These are phyloP conservation scores for Yamadazyma atmosphaerica DNA, from an alignment of 1,139 yeast species.

Conservation along the genomic window DNA sequence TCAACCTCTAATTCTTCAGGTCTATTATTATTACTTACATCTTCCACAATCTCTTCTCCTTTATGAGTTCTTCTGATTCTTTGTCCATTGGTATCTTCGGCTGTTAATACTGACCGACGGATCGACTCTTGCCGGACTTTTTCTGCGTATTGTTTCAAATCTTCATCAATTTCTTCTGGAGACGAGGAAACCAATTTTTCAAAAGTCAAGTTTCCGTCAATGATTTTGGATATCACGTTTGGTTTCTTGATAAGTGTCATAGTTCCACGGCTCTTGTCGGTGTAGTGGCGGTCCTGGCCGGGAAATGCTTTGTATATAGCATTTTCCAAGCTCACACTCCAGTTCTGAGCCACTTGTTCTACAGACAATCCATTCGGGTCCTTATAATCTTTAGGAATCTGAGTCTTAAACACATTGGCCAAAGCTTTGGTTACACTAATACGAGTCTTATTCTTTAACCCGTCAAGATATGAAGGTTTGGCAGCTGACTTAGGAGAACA, in stretches of 20 bases:
- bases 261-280: constrained; percentile 44
- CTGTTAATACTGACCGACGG: constrained; percentile 61
- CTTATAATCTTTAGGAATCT: constrained; percentile 39
- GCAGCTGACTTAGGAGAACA: constrained; percentile 24
- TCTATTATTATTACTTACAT: constrained; percentile 27
- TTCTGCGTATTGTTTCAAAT: constrained; percentile 67
- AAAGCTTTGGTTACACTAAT: constrained; percentile 41
- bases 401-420: constrained; percentile 37
- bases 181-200: constrained; percentile 30
- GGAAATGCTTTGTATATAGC: constrained; percentile 31
- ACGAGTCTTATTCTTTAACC: constrained; percentile 33
- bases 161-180: constrained; percentile 58
- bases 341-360: constrained; percentile 30
- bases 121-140: constrained; percentile 70
- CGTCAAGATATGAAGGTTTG: too few relatives aligned
- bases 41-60: constrained; percentile 81
- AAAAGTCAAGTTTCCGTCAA: constrained; percentile 26
- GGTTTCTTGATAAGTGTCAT: constrained; percentile 31
- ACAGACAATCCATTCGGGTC: constrained; percentile 25
- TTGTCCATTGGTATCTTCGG: constrained; percentile 44
- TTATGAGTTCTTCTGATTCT: constrained; percentile 77
- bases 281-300: constrained; percentile 31
- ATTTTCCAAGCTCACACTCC: constrained; percentile 45
- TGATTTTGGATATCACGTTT: constrained; percentile 25
- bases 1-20: constrained; percentile 29